Evolutionary conservation across 140 eudicot species (phyloP), one percentile per base, ranked within the genome.

Genomic region (Oenanthe javanica): DNA sequence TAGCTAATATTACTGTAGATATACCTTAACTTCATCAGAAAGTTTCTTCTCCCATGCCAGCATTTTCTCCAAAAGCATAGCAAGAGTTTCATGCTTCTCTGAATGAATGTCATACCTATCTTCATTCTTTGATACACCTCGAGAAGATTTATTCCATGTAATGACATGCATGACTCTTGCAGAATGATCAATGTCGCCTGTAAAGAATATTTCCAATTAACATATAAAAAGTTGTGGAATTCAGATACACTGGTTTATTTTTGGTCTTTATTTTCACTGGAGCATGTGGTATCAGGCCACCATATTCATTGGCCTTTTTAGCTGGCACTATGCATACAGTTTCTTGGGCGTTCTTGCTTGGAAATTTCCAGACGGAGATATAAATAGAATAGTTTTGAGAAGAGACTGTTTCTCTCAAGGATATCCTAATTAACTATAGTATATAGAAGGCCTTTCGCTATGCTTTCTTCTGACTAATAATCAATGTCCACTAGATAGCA

Each of bases 21-120:
- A 55, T 89, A 95, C 99, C 94, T 95, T 95, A 23, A 93, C 97
- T 95, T 95, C 99, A 82, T 95, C 97, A 57, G 86, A 95, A 16
- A 95, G 87, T 89, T 95, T 95, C 84, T 95, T 93, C 87, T 95
- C 99, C 99, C 99, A 95, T 12, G 99, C 98, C 52, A 95, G 93
- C 93, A 95, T 87, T 90, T 92, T 95, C 82, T 95, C 99, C 86
- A 95, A 77, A 66, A 95, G 98, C 0, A 97, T 91, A 25, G 99
- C 98, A 86, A 93, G 98, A 11, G 98, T 92, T 85, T 95, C 99
- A 67, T 93, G 84, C 85, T 91, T 97, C 84, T 92, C 99, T 0
- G 97, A 91, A 82, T 93, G 96, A 75, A 89, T 89, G 49, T 91
- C 97, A 59, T 83, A 81, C 61, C 73, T 83, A 81, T 92, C 92